Percentiles rank a stretch among this genome's conserved stretches.
Conservation (phyloP, 2,329 filamentous ascomycete species). For the Pseudogymnoascus sp. region DNA sequence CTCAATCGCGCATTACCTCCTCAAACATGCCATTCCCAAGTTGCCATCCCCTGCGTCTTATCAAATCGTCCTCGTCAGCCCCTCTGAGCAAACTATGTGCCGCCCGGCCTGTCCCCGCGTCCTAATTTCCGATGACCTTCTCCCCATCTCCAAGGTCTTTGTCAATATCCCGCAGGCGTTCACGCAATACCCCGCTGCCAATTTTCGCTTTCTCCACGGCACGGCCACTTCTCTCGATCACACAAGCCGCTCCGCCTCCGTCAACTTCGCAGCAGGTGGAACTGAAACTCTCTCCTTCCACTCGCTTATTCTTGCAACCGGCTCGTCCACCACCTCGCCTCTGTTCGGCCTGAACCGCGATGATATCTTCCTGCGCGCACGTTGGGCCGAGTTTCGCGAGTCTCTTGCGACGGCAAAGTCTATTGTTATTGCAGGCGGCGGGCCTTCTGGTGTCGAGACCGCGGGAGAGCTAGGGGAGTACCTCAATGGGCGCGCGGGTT, state of each 20-base stretch:
- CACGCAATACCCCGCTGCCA: constrained; percentile 30
- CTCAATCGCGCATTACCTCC: constrained; percentile 44
- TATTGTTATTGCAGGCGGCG: constrained; percentile 40
- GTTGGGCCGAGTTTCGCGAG: constrained; percentile 35
- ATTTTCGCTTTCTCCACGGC: constrained; percentile 38
- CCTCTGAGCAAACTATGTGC: constrained; percentile 35
- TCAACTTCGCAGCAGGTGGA: constrained; percentile 18
- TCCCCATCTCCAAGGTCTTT: constrained; percentile 40
- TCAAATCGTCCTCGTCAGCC: constrained; percentile 37
- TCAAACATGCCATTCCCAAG: constrained; percentile 42
- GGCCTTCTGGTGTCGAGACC: constrained; percentile 38
- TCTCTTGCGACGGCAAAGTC: constrained; percentile 33
- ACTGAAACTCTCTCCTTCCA: constrained; percentile 31
- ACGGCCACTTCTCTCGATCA: constrained; percentile 33
- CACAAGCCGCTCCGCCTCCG: constrained; percentile 27
- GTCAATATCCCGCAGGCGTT: constrained; percentile 33
- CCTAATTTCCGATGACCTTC: constrained; percentile 37
- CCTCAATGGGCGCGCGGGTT: constrained; percentile 40
- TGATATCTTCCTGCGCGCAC: constrained; percentile 27
- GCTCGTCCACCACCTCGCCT: constrained; percentile 38
- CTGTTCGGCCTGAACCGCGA: constrained; percentile 35
- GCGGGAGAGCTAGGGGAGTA: constrained; percentile 45
- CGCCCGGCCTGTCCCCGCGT: constrained; percentile 40
- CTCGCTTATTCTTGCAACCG: constrained; percentile 43
- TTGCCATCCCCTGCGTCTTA: constrained; percentile 31